A percentile compares a stretch with the other conserved stretches of the same genome.
These are phyloP conservation scores for Fusarium domesticum DNA, from an alignment of 2,329 filamentous ascomycete genomes.

Conservation along the genomic window DNA sequence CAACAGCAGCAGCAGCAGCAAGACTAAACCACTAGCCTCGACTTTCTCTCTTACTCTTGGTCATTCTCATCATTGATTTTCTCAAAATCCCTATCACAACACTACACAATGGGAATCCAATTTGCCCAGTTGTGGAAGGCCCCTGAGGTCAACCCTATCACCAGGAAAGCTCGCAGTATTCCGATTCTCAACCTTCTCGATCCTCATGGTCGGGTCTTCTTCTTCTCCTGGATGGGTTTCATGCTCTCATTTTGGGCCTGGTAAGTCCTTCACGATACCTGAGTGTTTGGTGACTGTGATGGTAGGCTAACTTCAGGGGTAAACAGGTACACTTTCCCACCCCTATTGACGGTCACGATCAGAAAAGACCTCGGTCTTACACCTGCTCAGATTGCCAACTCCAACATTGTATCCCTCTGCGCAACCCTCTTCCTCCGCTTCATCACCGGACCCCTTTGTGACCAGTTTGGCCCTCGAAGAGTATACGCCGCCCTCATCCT, in stretches of 20 bases:
- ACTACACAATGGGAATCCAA: constrained; percentile 29
- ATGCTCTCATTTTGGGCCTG: constrained; percentile 87
- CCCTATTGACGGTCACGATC: constrained; percentile 74
- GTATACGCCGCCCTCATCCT: constrained; percentile 80
- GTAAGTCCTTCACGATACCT: constrained; percentile 33
- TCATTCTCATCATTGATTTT: background rate
- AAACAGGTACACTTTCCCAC: constrained; percentile 74
- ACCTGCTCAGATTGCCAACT: constrained; percentile 73
- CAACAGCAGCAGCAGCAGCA: background rate
- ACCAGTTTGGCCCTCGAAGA: constrained; percentile 74
- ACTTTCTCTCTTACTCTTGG: background rate
- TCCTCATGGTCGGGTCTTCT: constrained; percentile 81
- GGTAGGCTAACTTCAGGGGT: constrained; percentile 9
- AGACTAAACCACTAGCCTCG: background rate
- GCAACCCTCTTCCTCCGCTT: constrained; percentile 71
- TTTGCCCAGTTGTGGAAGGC: constrained; percentile 33
- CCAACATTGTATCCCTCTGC: constrained; percentile 79
- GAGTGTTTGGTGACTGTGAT: background rate
- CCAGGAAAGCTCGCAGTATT: constrained; percentile 75
- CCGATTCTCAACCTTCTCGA: constrained; percentile 76
- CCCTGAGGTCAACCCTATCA: constrained; percentile 80
- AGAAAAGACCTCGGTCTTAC: constrained; percentile 72
- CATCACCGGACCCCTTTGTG: constrained; percentile 78
- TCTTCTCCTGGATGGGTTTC: constrained; percentile 85
- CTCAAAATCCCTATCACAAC: background rate